Evolutionary conservation across 1,139 yeast genomes (phyloP).

Genomic region (Lodderomyces oxycetoniae): DNA sequence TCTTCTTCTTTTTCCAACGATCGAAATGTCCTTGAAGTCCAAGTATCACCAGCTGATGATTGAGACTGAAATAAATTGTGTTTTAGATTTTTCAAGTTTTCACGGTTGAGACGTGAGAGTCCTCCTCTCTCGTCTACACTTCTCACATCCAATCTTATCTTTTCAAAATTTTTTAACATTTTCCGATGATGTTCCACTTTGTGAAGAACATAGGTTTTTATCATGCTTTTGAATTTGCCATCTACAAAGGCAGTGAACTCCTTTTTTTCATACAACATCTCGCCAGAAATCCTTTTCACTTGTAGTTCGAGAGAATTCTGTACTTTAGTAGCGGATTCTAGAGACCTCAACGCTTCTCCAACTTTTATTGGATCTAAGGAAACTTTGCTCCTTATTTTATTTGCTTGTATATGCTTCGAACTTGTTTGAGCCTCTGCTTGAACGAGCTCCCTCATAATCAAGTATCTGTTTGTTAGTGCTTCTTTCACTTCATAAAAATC

Average conservation of each 20-base stretch:
- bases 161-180: conserved; percentile 70
- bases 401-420: conserved; percentile 67
- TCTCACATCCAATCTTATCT: conserved; percentile 67
- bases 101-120: conserved; percentile 77
- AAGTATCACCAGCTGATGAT: conserved; percentile 51
- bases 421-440: conserved; percentile 76
- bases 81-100: conserved; percentile 45
- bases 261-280: conserved; percentile 71
- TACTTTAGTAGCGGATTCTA: conserved; percentile 74
- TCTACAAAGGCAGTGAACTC: conserved; percentile 57
- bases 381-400: conserved; percentile 67
- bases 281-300: conserved; percentile 77
- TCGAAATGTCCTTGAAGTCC: conserved; percentile 62
- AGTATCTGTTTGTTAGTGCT: conserved; percentile 85
- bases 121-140: conserved; percentile 79
- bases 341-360: conserved; percentile 78
- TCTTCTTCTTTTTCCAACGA: conserved; percentile 42
- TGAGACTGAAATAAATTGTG: conserved; percentile 49
- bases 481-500: conserved; percentile 90
- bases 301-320: conserved; percentile 74
- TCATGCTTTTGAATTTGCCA: conserved; percentile 44
- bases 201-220: conserved; percentile 61
- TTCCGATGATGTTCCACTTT: conserved; percentile 85
- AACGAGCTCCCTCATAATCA: conserved; percentile 80
- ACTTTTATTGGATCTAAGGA: conserved; percentile 83